Conservation (phyloP, 148 eudicot species). For the Camellia granthamiana region DNA sequence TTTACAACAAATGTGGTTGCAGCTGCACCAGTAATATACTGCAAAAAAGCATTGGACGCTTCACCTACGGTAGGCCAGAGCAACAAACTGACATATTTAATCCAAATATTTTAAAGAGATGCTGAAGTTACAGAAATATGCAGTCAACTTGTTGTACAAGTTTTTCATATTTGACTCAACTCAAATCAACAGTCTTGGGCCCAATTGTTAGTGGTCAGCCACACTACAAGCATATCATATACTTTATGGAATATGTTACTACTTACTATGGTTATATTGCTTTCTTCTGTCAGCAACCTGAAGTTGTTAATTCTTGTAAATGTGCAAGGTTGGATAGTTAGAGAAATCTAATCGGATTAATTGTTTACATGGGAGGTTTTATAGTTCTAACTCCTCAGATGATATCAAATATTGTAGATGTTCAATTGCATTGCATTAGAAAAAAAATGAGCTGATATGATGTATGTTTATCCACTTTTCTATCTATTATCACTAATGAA, state of each 20-base stretch:
- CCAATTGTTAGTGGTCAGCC: background rate
- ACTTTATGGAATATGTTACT: background rate
- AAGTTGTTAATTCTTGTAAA: background rate
- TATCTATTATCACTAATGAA: background rate
- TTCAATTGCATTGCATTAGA: background rate
- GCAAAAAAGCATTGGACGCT: conserved; percentile 57
- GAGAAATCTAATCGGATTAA: background rate
- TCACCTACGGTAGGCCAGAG: conserved; percentile 59
- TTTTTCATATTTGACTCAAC: background rate
- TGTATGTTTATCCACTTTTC: background rate
- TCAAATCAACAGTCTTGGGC: background rate
- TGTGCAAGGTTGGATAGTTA: background rate
- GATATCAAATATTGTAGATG: background rate
- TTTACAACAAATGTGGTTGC: conserved; percentile 95
- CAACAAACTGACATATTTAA: background rate
- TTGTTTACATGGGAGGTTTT: background rate
- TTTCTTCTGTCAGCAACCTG: background rate
- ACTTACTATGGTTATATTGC: background rate
- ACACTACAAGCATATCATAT: background rate
- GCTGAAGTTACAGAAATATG: conserved; percentile 4
- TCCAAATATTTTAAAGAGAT: background rate
- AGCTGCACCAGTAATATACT: conserved; percentile 94
- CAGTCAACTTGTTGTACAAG: background rate
- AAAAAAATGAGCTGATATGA: background rate
- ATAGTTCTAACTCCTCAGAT: background rate